phyloP scores from a whole-genome alignment of 2,329 filamentous ascomycete genomes.

The Paracorniculantispora psalliotae region DNA sequence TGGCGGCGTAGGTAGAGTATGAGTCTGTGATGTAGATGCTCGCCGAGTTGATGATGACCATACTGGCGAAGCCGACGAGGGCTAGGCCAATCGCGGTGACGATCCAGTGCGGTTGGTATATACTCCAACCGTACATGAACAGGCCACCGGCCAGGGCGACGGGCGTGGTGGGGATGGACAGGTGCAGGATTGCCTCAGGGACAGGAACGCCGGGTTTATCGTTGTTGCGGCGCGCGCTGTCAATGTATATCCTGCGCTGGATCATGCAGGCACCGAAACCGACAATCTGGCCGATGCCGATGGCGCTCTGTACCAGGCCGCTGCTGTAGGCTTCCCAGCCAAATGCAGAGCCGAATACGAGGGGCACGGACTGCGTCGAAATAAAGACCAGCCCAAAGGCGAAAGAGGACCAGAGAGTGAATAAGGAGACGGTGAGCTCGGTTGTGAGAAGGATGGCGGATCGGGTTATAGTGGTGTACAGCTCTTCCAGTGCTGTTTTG shows the following conservation, averaged over 20 bases:
- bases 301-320: constrained; percentile 12
- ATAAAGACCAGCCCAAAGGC: constrained; percentile 16
- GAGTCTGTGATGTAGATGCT: constrained; percentile 16
- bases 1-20: constrained; percentile 12
- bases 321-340: constrained; percentile 6
- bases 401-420: constrained; percentile 15
- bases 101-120: constrained; percentile 15
- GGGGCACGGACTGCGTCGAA: constrained; percentile 15
- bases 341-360: constrained; percentile 11
- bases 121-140: constrained; percentile 16
- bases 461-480: constrained; percentile 3
- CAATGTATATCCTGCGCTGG: constrained; percentile 7
- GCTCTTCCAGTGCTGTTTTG: background rate
- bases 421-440: constrained; percentile 14
- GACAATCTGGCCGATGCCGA: constrained; percentile 15
- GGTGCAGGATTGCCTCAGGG: constrained; percentile 13
- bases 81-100: constrained; percentile 9
- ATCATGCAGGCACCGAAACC: constrained; percentile 9
- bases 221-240: background rate
- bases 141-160: constrained; percentile 12
- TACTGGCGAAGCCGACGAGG: constrained; percentile 14
- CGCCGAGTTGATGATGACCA: constrained; percentile 12
- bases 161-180: constrained; percentile 12
- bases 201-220: constrained; percentile 8
- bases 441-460: constrained; percentile 15